Base-by-base conservation (phyloP, 1,139 yeast species). In the Saccharomycopsis phalli region DNA sequence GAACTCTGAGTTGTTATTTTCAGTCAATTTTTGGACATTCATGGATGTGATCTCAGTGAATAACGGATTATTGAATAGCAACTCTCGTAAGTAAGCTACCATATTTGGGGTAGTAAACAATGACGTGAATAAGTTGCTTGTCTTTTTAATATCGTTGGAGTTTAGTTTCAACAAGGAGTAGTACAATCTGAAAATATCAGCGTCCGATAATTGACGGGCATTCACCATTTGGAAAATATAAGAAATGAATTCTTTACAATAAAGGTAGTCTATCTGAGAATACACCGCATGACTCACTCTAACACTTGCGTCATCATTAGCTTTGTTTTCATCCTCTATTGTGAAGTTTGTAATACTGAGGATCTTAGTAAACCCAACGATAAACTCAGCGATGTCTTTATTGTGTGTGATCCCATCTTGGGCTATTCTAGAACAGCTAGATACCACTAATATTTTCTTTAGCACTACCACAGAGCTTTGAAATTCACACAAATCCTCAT, bases 11-110 rank as follows among this genome's bases (percentile, higher is more conserved):
- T 52, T 44, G 44, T 46, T 38, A 40, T 36, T 33, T 23, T 41
- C 11, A 33, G 48, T 45, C 19, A 46, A 31, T 28, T 52, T 46
- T 45, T 54, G 53, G 38, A 53, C 51, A 28, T 49, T 32, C 23
- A 52, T 40, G 55, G 36, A 3, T 63, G 51, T 14, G 47, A 49
- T 2, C 49, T 43, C 22, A 59, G 54, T 10, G 57, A 50, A 1
- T 45, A 37, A 41, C 50, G 44, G 30, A 28, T 31, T 36, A 23
- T 34, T 18, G 26, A 44, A 42, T 17, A 57, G 32, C 20, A 52
- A 37, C 13, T 51, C 41, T 36, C 52, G 40, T 13, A 55, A 45
- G 0, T 46, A 42, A 13, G 41, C 45, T 32, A 56, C 49, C 2
- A 49, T 49, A 7, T 41, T 42, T 10, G 59, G 56, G 16, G 55